Evolutionary conservation across 257 asterid species (phyloP).

Genomic region (Solanum sejunctum): DNA sequence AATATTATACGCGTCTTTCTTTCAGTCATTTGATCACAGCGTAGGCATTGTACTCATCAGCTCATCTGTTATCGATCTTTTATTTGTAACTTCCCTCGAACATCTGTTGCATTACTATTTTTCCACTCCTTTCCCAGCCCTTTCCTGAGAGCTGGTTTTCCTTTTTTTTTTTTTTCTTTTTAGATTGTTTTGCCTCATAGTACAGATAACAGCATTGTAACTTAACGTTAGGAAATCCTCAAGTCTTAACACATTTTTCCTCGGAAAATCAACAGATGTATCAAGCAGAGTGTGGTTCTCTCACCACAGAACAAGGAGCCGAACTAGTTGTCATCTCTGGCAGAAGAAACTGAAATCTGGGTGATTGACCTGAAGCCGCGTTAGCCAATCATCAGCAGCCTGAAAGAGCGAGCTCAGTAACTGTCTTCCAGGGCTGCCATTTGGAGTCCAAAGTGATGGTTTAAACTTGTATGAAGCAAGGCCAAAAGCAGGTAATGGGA

Average conservation of each 20-base stretch:
- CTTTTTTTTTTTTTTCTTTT: background rate
- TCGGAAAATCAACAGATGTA: background rate
- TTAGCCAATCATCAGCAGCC: constrained; percentile 63
- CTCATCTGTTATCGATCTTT: background rate
- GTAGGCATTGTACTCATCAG: background rate
- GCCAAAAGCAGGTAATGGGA: constrained; percentile 69
- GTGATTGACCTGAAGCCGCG: constrained; percentile 48
- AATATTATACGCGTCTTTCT: background rate
- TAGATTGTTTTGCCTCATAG: background rate
- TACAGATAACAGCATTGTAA: background rate
- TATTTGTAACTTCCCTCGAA: background rate
- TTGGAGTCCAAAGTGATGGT: constrained; percentile 66
- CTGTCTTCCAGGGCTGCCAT: constrained; percentile 33
- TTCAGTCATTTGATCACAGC: background rate
- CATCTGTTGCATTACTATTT: background rate
- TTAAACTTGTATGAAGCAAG: constrained; percentile 74
- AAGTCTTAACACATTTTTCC: background rate
- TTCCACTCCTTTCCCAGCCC: background rate
- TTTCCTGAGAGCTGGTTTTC: background rate
- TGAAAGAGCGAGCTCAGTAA: constrained; percentile 45
- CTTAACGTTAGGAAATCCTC: background rate
- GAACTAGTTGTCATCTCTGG: constrained; percentile 30
- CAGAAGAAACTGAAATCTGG: constrained; percentile 88
- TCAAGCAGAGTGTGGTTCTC: background rate
- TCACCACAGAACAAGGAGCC: background rate